Conservation (phyloP, 2,329 filamentous ascomycete genomes). For the Phyllosticta ampelicida region DNA sequence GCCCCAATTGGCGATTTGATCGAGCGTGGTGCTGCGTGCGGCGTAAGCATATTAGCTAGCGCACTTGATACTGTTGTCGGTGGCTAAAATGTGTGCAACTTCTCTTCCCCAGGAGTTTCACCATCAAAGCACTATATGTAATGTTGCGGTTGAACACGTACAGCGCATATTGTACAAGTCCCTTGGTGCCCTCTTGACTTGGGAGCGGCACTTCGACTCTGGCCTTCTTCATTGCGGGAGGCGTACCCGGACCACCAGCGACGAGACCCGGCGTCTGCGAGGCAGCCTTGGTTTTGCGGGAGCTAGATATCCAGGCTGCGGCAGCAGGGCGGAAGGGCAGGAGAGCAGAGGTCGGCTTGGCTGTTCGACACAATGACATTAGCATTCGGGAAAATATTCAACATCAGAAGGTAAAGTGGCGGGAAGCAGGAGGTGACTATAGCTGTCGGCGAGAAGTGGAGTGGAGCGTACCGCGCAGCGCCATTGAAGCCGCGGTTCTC, state of each 20-base stretch:
- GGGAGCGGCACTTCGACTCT: slow-evolving; percentile 61
- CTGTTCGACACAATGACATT: slow-evolving; percentile 30
- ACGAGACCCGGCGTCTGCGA: slow-evolving; percentile 41
- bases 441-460: background rate
- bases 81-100: background rate
- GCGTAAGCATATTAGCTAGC: background rate
- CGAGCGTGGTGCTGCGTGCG: slow-evolving; percentile 57
- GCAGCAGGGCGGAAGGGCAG: slow-evolving; percentile 51
- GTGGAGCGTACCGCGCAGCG: slow-evolving; percentile 38
- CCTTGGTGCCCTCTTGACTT: slow-evolving; percentile 71
- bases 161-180: slow-evolving; percentile 75
- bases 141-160: slow-evolving; percentile 40
- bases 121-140: background rate
- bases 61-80: background rate
- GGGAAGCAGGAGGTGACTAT: slow-evolving; percentile 4
- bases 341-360: slow-evolving; percentile 53
- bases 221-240: slow-evolving; percentile 45
- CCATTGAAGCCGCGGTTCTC: slow-evolving; percentile 42
- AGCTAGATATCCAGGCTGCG: slow-evolving; percentile 55
- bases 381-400: background rate
- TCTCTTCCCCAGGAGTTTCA: background rate
- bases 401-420: background rate
- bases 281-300: slow-evolving; percentile 52
- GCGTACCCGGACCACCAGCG: slow-evolving; percentile 42
- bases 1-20: slow-evolving; percentile 77